Base-by-base conservation (phyloP, 805 yeast genomes). In the Lipomyces lipofer region DNA sequence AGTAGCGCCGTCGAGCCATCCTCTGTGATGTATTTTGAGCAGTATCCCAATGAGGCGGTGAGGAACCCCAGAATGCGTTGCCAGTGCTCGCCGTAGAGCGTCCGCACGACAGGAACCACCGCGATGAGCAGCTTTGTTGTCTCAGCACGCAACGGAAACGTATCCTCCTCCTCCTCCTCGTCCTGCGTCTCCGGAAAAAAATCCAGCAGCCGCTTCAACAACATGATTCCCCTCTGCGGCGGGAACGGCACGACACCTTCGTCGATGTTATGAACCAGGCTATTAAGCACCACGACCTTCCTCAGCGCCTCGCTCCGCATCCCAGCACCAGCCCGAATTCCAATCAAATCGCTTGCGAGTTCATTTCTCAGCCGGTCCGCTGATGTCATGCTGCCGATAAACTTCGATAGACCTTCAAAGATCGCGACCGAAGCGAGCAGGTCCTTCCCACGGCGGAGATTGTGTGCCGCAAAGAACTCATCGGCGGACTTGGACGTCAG, bases 271-370 rank as follows among this genome's bases (percentile, higher is more conserved):
- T 21, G 54, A 81, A 72, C 58, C 73, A 69, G 46, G 53, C 75
- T 72, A 44, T 73, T 75, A 36, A 85, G 69, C 2, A 83, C 60
- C 1, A 81, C 70, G 3, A 86, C 54, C 67, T 77, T 75, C 13
- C 67, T 68, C 32, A 81, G 66, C 0, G 85, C 85, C 2, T 66
- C 66, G 2, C 64, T 44, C 6, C 75, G 48, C 10, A 83, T 73
- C 29, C 78, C 19, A 1, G 15, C 78, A n/a, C n/a, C n/a, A 0
- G 75, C 63, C 47, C 73, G 75, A 1, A 78, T 69, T 1, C 89
- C 88, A 43, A 85, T 71, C 19, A 86, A 66, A 61, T 84, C 89
- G 1, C 91, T 81, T 12, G 83, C 82, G n/a, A 80, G 71, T 51
- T 75, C 74, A 59, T 83, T 85, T 59, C 90, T 76, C 8, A 80